These are phyloP conservation scores for Marasmius fiardii DNA, from an alignment of 1,284 basidiomycete species.

Conservation along the genomic window DNA sequence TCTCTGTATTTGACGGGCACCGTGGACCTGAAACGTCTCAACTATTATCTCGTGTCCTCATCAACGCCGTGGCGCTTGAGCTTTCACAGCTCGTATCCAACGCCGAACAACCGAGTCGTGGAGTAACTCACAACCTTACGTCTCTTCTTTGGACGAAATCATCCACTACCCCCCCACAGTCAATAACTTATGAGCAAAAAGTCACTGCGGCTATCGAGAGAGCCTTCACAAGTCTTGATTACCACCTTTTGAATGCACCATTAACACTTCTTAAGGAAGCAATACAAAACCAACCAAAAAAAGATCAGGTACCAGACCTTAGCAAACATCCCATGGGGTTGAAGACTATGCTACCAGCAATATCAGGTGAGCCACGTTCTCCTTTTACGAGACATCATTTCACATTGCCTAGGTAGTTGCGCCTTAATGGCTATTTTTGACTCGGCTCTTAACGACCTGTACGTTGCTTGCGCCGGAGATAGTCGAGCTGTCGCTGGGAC, in stretches of 20 bases:
- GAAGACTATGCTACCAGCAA: conserved; percentile 74
- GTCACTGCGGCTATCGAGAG: conserved; percentile 72
- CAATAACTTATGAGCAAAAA: conserved; percentile 55
- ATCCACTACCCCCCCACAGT: conserved; percentile 28
- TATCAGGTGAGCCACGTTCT: conserved; percentile 48
- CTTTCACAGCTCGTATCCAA: conserved; percentile 51
- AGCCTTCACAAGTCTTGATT: conserved; percentile 79
- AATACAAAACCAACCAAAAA: conserved; percentile 46
- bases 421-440: conserved; percentile 86
- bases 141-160: conserved; percentile 34
- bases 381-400: conserved; percentile 5
- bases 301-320: conserved; percentile 62
- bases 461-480: conserved; percentile 92
- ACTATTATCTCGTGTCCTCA: conserved; percentile 81
- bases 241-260: conserved; percentile 76
- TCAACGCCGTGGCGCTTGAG: conserved; percentile 84
- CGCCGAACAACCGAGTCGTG: conserved; percentile 19
- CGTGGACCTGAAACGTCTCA: conserved; percentile 81
- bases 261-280: conserved; percentile 66
- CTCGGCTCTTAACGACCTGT: conserved; percentile 75
- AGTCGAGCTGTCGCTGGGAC: conserved; percentile 94
- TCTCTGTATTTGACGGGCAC: conserved; percentile 93
- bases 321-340: conserved; percentile 68
- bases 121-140: conserved; percentile 33
- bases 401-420: conserved; percentile 64